Percentiles rank a stretch among this genome's conserved stretches.
Conservation (phyloP, 2,329 filamentous ascomycete genomes). For the Aspergillus alliaceus region DNA sequence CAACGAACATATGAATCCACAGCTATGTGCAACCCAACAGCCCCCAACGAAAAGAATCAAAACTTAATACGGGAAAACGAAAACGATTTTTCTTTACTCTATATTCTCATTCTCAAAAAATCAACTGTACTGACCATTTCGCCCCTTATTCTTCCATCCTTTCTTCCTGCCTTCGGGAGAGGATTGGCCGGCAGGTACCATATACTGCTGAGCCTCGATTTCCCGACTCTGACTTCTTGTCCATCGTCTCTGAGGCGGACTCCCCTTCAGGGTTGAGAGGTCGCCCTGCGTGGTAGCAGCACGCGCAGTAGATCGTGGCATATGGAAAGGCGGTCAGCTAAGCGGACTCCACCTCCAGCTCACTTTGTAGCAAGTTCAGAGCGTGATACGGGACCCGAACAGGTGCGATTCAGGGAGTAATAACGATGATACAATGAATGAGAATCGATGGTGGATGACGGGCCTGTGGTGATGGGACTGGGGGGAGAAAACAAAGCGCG, state of each 20-base stretch:
- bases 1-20: background rate
- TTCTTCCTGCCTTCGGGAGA: background rate
- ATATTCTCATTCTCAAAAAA: background rate
- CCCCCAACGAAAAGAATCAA: background rate
- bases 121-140: background rate
- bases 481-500: background rate
- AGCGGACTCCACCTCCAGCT: background rate
- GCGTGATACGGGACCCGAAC: background rate
- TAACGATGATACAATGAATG: background rate
- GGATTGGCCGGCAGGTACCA: background rate
- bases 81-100: background rate
- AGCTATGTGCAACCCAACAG: background rate
- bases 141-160: slow-evolving; percentile 2
- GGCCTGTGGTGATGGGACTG: background rate
- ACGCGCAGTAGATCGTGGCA: background rate
- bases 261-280: background rate
- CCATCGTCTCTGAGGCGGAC: slow-evolving; percentile 21
- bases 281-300: background rate
- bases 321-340: background rate
- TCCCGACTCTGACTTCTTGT: slow-evolving; percentile 43
- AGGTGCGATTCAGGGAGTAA: no score
- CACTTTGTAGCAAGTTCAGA: no score
- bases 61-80: background rate
- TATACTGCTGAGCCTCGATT: slow-evolving; percentile 18
- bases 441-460: background rate